These are phyloP conservation scores for Effrenium voratum DNA, from an alignment of 73 alveolate species.

Conservation along the genomic window DNA sequence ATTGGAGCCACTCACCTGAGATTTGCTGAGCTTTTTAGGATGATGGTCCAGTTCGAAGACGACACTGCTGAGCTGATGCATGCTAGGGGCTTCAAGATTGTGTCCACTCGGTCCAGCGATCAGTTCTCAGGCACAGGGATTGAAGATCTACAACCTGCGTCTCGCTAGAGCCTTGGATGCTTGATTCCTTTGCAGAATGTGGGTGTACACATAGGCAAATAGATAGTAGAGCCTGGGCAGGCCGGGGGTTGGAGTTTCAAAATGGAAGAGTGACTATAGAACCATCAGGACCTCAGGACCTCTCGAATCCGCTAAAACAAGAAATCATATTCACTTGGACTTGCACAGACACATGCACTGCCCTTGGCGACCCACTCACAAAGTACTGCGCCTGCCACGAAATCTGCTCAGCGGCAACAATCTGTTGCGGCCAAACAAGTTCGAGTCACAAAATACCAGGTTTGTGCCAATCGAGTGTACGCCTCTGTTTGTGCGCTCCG, in stretches of 20 bases:
- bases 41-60: constrained; percentile 56
- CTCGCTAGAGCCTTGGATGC: not conserved
- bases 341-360: too few relatives aligned
- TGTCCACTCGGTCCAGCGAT: not conserved
- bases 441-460: too few relatives aligned
- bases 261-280: not conserved
- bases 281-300: not conserved
- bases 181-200: not conserved
- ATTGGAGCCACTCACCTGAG: not conserved
- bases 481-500: too few relatives aligned
- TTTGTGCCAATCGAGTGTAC: too few relatives aligned
- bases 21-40: too few relatives aligned
- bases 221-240: not conserved
- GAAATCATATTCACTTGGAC: too few relatives aligned
- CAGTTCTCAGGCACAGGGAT: constrained; percentile 39
- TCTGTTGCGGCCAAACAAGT: too few relatives aligned
- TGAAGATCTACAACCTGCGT: constrained; percentile 66
- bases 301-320: too few relatives aligned
- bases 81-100: not conserved
- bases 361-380: too few relatives aligned
- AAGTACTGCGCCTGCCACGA: too few relatives aligned
- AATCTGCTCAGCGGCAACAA: too few relatives aligned
- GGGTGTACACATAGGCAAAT: not conserved
- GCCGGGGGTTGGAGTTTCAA: not conserved
- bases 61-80: constrained; percentile 73